These are phyloP conservation scores for Conringia planisiliqua DNA, from an alignment of 345 rosid species.

Conservation along the genomic window DNA sequence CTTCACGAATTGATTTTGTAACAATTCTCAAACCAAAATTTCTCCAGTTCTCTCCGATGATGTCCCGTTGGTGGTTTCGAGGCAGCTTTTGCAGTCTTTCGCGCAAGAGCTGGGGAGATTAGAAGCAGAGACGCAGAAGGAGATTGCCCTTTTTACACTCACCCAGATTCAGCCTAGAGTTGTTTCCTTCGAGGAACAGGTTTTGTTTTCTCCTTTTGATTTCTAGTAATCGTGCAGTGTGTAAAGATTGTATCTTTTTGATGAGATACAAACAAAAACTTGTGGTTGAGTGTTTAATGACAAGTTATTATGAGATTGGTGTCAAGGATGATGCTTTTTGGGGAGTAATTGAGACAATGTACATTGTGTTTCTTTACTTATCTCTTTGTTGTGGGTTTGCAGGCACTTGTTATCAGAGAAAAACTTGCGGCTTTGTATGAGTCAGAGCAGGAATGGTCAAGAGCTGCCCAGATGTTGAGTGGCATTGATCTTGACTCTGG, in stretches of 20 bases:
- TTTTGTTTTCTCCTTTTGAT: slow-evolving; percentile 16
- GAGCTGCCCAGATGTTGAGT: slow-evolving; percentile 98
- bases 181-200: slow-evolving; percentile 99
- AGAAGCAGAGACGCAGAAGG: slow-evolving; percentile 79
- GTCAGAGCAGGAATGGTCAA: slow-evolving; percentile 91
- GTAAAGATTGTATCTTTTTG: no score
- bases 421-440: slow-evolving; percentile 93
- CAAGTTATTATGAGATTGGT: neutral
- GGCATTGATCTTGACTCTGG: slow-evolving; percentile 96
- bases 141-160: slow-evolving; percentile 81
- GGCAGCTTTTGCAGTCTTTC: slow-evolving; percentile 87
- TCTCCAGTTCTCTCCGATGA: slow-evolving; percentile 84
- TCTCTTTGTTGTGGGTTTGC: neutral
- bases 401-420: slow-evolving; percentile 90
- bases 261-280: no score
- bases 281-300: no score
- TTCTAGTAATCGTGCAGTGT: neutral
- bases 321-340: neutral
- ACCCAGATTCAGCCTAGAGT: slow-evolving; percentile 97
- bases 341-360: slow-evolving; percentile 14
- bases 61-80: slow-evolving; percentile 87
- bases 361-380: neutral
- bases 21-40: neutral
- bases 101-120: slow-evolving; percentile 84
- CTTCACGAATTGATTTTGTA: neutral